phyloP scores from a whole-genome alignment of 306 rosid genomes.

The Vigna mungo region DNA sequence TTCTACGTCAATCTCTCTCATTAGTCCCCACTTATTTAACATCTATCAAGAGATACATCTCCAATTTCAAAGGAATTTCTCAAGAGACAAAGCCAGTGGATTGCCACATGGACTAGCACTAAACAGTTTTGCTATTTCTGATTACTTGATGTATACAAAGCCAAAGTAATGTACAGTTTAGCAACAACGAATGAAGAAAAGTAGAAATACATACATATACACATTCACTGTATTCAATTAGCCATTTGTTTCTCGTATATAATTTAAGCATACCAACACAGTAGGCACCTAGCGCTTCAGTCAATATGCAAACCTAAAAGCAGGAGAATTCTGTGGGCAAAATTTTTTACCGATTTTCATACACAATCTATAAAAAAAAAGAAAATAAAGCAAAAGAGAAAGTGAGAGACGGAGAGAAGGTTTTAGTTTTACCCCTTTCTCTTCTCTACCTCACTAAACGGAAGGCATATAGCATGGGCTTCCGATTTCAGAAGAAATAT shows the following conservation, averaged over 20 bases:
- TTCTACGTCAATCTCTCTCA: background rate
- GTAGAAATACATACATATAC: conserved; percentile 32
- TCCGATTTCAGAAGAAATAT: conserved; percentile 14
- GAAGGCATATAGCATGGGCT: conserved; percentile 22
- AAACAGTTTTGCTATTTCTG: conserved; percentile 26
- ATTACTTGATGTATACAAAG: conserved; percentile 3
- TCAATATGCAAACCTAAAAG: conserved; percentile 49
- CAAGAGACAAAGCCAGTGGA: conserved; percentile 34
- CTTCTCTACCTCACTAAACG: conserved; percentile 5
- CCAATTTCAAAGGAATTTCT: conserved; percentile 28
- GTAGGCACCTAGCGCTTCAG: conserved; percentile 47
- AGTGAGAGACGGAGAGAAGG: background rate
- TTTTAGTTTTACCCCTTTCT: conserved; percentile 46
- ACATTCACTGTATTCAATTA: conserved; percentile 46
- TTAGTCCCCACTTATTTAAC: background rate
- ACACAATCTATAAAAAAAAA: conserved; percentile 41
- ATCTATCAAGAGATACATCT: background rate
- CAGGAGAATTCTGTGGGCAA: conserved; percentile 31
- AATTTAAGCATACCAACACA: conserved; percentile 43
- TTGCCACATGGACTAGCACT: conserved; percentile 30
- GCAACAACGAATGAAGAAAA: conserved; percentile 7
- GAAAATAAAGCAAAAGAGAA: background rate
- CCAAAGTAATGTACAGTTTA: conserved; percentile 15
- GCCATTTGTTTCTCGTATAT: conserved; percentile 48
- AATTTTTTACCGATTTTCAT: conserved; percentile 45